A percentile compares a stretch with the other conserved stretches of the same genome.
Evolutionary conservation across 371 early-diverging fungal genomes (phyloP).

Genomic region (Rhizopus arrhizus): DNA sequence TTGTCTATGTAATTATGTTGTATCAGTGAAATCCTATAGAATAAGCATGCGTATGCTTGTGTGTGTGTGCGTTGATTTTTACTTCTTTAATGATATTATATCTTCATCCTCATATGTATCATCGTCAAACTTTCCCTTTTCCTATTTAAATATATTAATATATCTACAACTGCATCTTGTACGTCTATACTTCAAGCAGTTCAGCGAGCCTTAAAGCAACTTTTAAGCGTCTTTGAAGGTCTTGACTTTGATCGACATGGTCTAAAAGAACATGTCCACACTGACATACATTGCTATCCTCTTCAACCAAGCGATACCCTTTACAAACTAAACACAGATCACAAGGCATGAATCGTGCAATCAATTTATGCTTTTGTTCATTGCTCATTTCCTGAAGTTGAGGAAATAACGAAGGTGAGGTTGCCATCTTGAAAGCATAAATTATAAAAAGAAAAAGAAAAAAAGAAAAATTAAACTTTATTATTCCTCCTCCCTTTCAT

Average conservation of each 20-base stretch:
- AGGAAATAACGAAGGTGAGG: conserved; percentile 27
- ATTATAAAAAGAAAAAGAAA: conserved; percentile 1
- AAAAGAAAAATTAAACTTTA: background rate
- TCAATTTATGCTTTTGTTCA: conserved; percentile 47
- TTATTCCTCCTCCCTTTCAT: background rate
- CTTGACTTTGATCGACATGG: conserved; percentile 44
- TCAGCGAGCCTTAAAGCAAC: conserved; percentile 43
- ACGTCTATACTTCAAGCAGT: conserved; percentile 1
- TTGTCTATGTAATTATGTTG: conserved; percentile 17
- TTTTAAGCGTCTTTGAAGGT: conserved; percentile 39
- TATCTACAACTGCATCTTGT: too few species aligned
- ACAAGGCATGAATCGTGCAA: conserved; percentile 55
- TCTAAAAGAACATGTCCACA: conserved; percentile 40
- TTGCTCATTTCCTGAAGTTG: conserved; percentile 35
- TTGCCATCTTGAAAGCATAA: background rate
- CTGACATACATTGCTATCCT: conserved; percentile 26
- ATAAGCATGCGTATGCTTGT: background rate
- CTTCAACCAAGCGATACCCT: conserved; percentile 33
- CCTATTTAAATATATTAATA: conserved; percentile 16
- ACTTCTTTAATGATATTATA: conserved; percentile 52
- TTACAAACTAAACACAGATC: conserved; percentile 42
- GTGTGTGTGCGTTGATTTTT: conserved; percentile 4
- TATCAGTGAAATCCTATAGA: conserved; percentile 19
- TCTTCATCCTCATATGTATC: conserved; percentile 51
- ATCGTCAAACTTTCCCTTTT: conserved; percentile 54